Base-by-base conservation (phyloP, 768 basidiomycete genomes). In the Lactarius vividus region DNA sequence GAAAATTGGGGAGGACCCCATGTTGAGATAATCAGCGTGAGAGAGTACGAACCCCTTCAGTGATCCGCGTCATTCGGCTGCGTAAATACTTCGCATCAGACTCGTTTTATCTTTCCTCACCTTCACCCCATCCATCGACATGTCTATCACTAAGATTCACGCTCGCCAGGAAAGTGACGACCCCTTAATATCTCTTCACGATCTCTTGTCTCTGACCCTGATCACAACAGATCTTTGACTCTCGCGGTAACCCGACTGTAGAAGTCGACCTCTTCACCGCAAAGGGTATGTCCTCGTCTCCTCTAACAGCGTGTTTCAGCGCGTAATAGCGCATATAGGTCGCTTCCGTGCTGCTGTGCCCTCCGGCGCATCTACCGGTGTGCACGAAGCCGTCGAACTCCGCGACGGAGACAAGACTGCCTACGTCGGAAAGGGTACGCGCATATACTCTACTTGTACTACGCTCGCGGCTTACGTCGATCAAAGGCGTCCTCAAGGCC, bases 351-450 rank as follows among this genome's bases (percentile, higher is more conserved):
- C 94, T 66, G 86, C 93, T 69, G 97, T 99, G 53, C 97, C 97
- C 53, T 98, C 96, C 66, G 97, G 97, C 77, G 97, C 97, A 52
- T 99, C 97, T 64, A 98, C 97, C 61, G 97, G 97, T 82, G 82
- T 92, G 71, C 94, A 99, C 77, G 97, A 99, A 79, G 97, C 97
- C 69, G 94, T 98, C 71, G 97, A 99, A 81, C 91, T 99, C 78
- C 94, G 97, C 72, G 97, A 99, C 79, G 90, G 89, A 69, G 96
- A 94, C 82, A 97, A 97, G 80, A 79, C 78, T 71, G 86, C 86
- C 73, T 99, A 97, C 77, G 85, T 97, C 72, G 97, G 97, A 74
- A 99, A 98, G 83, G 96, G 96, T 91, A 73, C 66, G 85, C 67
- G 26, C 55, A 63, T 39, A 54, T 56, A 42, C 20, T 7, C 35